Evolutionary conservation across 345 rosid genomes (phyloP), one percentile per base, ranked within the genome.

Genomic region (Abelmoschus esculentus): DNA sequence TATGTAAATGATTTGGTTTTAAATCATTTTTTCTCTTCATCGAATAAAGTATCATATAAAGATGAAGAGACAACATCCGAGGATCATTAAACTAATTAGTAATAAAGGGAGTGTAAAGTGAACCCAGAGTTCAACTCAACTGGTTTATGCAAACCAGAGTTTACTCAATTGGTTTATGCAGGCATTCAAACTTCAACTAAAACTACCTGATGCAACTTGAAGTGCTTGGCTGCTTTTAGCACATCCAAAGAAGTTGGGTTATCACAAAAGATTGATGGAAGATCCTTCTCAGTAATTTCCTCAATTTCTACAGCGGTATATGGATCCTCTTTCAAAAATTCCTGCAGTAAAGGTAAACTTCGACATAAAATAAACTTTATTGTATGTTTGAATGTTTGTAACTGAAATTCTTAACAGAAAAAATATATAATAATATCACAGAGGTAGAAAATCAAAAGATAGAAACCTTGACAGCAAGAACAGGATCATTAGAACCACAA

Each of bases 401-500:
- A 22, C 26, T 22, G 26, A 22, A 22, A 22, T 1, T 22, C 26
- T 22, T 22, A 22, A 22, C 26, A 22, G 67, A 18, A 75, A 69
- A 50, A n/a, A 55, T 36, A 64, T n/a, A 17, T 22, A 32, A 47
- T 3, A 59, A 18, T 22, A 32, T 4, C 36, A 34, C 9, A 22
- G 38, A 11, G 58, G 53, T 29, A 72, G 42, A 78, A 70, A 50
- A 17, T 60, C 59, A 69, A n/a, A 11, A 57, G 75, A 70, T 34
- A 60, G 61, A 73, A 84, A 96, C 98, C 96, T 92, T 89, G 72
- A 96, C 97, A 53, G 97, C 92, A 69, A 85, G 74, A 60, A 86
- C 85, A 58, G 99, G 98, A 78, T 92, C 98, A 64, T 89, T 80
- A 34, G 91, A 90, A 70, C 79, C 87, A 55, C 1, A 82, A 50